These are phyloP conservation scores for Chaetomium tenue DNA, from an alignment of 495 filamentous ascomycete genomes.

Conservation along the genomic window DNA sequence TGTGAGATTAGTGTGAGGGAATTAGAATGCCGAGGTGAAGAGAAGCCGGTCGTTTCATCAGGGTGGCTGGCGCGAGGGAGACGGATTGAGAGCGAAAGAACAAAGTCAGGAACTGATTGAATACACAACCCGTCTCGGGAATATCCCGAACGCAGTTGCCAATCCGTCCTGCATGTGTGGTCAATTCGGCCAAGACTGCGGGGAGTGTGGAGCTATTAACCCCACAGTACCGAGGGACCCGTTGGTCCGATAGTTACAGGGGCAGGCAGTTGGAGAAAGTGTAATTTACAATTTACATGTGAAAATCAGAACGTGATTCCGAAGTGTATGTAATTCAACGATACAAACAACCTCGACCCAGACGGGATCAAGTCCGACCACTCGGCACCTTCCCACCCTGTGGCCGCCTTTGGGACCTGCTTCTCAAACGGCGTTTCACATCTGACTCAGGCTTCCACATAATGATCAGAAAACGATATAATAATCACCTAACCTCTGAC, in stretches of 20 bases:
- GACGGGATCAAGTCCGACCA: too few species aligned
- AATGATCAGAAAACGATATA: too few species aligned
- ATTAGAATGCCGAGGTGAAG: background rate
- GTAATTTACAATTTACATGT: constrained; percentile 8
- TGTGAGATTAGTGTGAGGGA: too few species aligned
- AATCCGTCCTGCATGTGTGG: background rate
- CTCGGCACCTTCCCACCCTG: too few species aligned
- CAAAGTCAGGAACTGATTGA: background rate
- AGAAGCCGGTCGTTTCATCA: background rate
- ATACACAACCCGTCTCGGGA: background rate
- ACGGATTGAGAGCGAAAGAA: background rate
- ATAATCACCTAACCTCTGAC: too few species aligned
- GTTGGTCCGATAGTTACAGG: background rate
- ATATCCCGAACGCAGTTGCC: background rate
- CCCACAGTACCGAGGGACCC: constrained; percentile 11
- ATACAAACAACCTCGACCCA: too few species aligned
- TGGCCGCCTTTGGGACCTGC: too few species aligned
- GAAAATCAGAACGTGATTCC: too few species aligned
- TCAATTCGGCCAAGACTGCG: constrained; percentile 7
- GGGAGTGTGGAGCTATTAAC: background rate
- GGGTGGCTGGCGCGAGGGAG: background rate
- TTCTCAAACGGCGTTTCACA: too few species aligned
- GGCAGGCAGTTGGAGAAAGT: background rate
- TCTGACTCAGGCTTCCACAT: too few species aligned
- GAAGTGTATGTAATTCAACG: too few species aligned